phyloP scores from a whole-genome alignment of 345 rosid species.

The Balakata baccata region DNA sequence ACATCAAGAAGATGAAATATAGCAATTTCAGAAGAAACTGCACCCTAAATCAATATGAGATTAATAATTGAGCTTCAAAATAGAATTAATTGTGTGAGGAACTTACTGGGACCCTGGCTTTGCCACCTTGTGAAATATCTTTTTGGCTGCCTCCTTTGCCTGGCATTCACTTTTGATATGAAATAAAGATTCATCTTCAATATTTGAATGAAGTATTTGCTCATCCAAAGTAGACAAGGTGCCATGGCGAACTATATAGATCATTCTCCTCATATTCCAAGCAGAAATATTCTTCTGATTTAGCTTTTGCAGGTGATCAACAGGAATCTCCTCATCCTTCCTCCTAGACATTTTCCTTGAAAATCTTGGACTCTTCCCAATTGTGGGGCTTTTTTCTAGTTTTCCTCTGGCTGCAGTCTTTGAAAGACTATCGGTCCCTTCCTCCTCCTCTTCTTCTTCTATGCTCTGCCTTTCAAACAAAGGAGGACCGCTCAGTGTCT shows the following conservation, averaged over 20 bases:
- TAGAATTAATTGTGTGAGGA: neutral
- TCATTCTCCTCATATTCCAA: constrained; percentile 47
- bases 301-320: constrained; percentile 40
- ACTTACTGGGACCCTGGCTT: constrained; percentile 39
- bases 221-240: constrained; percentile 47
- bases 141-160: constrained; percentile 44
- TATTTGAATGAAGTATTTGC: constrained; percentile 39
- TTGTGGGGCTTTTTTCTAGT: constrained; percentile 3
- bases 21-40: too few species aligned
- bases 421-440: constrained; percentile 16
- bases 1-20: too few species aligned
- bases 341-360: constrained; percentile 13
- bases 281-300: constrained; percentile 40
- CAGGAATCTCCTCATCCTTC: constrained; percentile 24
- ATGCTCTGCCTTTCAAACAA: constrained; percentile 9
- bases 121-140: constrained; percentile 45
- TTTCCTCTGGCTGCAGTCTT: constrained; percentile 2
- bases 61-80: too few species aligned
- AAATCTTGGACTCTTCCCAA: constrained; percentile 18
- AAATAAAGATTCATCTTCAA: constrained; percentile 35
- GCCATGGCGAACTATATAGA: constrained; percentile 32
- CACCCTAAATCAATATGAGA: too few species aligned
- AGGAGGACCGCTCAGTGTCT: constrained; percentile 37
- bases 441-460: constrained; percentile 17
- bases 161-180: constrained; percentile 35